Evolutionary conservation across 1,139 yeast genomes (phyloP).

Genomic region (Candida freyschussii): DNA sequence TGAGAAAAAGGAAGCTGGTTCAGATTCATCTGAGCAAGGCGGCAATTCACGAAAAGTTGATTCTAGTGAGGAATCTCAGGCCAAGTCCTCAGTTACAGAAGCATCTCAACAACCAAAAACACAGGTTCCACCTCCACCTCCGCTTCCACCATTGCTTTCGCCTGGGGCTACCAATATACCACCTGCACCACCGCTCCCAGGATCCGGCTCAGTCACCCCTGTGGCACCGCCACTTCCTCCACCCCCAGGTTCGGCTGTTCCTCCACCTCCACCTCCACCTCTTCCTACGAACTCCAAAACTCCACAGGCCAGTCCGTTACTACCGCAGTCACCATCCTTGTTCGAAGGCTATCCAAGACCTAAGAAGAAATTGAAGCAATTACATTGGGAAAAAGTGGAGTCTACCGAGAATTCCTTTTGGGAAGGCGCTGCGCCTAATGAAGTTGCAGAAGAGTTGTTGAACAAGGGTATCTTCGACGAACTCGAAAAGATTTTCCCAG

Average conservation of each 20-base stretch:
- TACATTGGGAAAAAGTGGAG: slow-evolving; percentile 82
- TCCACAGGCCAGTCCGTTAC: slow-evolving; percentile 29
- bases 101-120: too few relatives aligned
- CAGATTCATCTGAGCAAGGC: slow-evolving; percentile 8
- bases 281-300: slow-evolving; percentile 25
- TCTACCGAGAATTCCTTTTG: slow-evolving; percentile 62
- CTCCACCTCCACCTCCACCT: slow-evolving; percentile 34
- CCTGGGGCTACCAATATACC: not conserved
- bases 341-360: slow-evolving; percentile 69
- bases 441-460: slow-evolving; percentile 55
- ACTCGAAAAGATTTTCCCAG: slow-evolving; percentile 72
- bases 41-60: not conserved
- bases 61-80: too few relatives aligned
- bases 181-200: slow-evolving; percentile 5
- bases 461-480: slow-evolving; percentile 72
- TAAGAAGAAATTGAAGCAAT: slow-evolving; percentile 69
- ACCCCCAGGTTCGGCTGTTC: slow-evolving; percentile 33
- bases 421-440: slow-evolving; percentile 44
- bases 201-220: slow-evolving; percentile 24
- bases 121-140: slow-evolving; percentile 5
- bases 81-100: too few relatives aligned
- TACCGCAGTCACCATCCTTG: slow-evolving; percentile 37
- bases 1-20: slow-evolving; percentile 21
- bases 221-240: slow-evolving; percentile 28
- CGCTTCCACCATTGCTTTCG: slow-evolving; percentile 8